Percentiles rank a stretch among this genome's conserved stretches.
Conservation (phyloP, 1,139 yeast genomes). For the Scheffersomyces segobiensis region DNA sequence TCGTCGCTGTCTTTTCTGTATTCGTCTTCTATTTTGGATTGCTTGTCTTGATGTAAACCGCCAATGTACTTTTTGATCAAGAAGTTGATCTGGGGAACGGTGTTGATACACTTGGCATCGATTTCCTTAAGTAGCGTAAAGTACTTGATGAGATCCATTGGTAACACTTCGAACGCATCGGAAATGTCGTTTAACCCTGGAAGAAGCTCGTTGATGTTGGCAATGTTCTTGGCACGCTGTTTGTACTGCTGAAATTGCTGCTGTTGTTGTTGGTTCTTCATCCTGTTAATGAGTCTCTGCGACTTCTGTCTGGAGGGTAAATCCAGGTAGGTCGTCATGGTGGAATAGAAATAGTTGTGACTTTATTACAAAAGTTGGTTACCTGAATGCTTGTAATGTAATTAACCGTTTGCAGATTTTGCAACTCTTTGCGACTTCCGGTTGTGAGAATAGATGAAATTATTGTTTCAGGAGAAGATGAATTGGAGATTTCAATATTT, state of each 20-base stretch:
- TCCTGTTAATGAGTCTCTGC: conserved; percentile 42
- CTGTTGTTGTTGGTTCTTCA: conserved; percentile 25
- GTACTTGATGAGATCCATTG: conserved; percentile 78
- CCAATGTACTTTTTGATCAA: conserved; percentile 59
- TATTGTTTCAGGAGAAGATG: background rate
- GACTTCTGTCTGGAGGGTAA: conserved; percentile 52
- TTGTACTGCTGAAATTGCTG: conserved; percentile 36
- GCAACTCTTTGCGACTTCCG: background rate
- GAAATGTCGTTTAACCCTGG: conserved; percentile 92
- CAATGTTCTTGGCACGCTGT: conserved; percentile 33
- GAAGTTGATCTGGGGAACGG: conserved; percentile 65
- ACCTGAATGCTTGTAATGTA: background rate
- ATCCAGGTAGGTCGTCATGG: conserved; percentile 31
- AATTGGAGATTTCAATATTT: background rate
- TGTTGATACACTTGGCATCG: conserved; percentile 86
- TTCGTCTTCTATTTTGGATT: conserved; percentile 2
- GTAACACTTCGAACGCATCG: conserved; percentile 91
- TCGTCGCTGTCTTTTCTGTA: conserved; percentile 4
- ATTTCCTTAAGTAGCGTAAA: conserved; percentile 88
- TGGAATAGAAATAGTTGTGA: background rate
- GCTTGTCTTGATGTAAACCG: conserved; percentile 30
- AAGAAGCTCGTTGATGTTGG: conserved; percentile 48
- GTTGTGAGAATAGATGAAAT: background rate
- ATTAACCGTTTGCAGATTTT: background rate
- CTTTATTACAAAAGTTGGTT: background rate